Percentiles rank a stretch among this genome's conserved stretches.
These are phyloP conservation scores for Aspergillus cristatus DNA, from an alignment of 495 filamentous ascomycete genomes.

Conservation along the genomic window DNA sequence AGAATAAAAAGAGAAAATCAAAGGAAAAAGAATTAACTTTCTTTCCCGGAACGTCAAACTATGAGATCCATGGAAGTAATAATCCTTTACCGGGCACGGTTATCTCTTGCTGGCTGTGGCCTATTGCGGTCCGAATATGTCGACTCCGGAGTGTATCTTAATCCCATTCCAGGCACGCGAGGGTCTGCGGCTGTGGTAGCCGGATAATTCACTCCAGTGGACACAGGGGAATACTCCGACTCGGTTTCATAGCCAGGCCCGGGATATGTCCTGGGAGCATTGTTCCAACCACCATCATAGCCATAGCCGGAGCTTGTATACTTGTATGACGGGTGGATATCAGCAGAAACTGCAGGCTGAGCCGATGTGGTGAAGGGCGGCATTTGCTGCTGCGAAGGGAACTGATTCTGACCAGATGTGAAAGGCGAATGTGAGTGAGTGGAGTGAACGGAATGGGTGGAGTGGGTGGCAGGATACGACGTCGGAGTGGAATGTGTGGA, in stretches of 20 bases:
- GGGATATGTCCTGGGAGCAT: slow-evolving; percentile 35
- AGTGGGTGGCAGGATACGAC: too few species aligned
- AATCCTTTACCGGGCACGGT: slow-evolving; percentile 27
- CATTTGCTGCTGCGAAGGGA: slow-evolving; percentile 24
- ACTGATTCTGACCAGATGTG: slow-evolving; percentile 25
- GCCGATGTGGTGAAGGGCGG: slow-evolving; percentile 28
- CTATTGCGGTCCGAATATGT: slow-evolving; percentile 32
- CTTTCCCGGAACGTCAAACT: neutral
- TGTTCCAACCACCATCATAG: slow-evolving; percentile 35
- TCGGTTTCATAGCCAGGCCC: slow-evolving; percentile 40
- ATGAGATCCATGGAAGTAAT: slow-evolving; percentile 1
- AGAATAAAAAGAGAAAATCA: slow-evolving; percentile 2
- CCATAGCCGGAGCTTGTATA: slow-evolving; percentile 31
- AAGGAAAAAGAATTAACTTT: slow-evolving; percentile 7
- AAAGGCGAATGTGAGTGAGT: slow-evolving; percentile 29
- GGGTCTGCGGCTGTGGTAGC: slow-evolving; percentile 36
- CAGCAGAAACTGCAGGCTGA: slow-evolving; percentile 31
- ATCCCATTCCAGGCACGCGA: slow-evolving; percentile 41
- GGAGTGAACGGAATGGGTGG: slow-evolving; percentile 20
- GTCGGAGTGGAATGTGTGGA: slow-evolving; percentile 23
- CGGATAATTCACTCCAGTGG: slow-evolving; percentile 36
- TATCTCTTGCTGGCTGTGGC: slow-evolving; percentile 35
- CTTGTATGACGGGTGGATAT: slow-evolving; percentile 34
- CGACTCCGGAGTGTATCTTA: slow-evolving; percentile 38
- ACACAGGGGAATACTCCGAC: slow-evolving; percentile 35